Base-by-base conservation (phyloP, 2,329 filamentous ascomycete species). In the Lasiodiplodia citricola region DNA sequence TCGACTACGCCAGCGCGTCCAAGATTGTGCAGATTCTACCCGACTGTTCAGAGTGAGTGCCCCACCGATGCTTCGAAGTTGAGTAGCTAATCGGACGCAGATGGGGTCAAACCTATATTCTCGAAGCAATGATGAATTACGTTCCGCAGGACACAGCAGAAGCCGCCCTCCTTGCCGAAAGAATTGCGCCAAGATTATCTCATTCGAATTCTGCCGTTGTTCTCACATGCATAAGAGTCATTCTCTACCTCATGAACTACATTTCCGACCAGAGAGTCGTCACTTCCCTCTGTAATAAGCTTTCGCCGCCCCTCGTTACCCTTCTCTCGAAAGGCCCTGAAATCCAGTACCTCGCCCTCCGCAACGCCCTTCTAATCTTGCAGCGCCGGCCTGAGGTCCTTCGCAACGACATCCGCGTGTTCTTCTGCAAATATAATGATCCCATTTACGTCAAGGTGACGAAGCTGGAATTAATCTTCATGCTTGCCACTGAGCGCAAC, bases 351-450 rank as follows among this genome's bases (percentile, higher is more conserved):
- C 87, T 99, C 7, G 96, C 96, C 0, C 86, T 99, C 21, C 87
- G 96, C 71, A 99, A 99, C 77, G 96, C 96, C 0, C 86, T 99
- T 2, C 85, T 99, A 16, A 99, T 99, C 73, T 84, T 99, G 65
- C 96, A 99, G 79, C 87, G 95, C 74, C 87, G 95, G 68, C 96
- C 96, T 0, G 96, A 98, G 76, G 95, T 99, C 10, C 82, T 99
- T 66, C 89, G 94, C 71, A 98, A 97, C 80, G 96, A 99, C 80
- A 98, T 99, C 71, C 90, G 96, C 57, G 96, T 99, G 38, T 99
- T 99, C 83, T 99, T 99, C 82, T 99, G 96, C 89, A 99, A 99
- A 85, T 99, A 99, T 82, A 99, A 99, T 79, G 96, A 99, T 77
- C 96, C 96, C 0, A 99, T 99, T 72, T 99, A 98, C 79, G 96